Evolutionary conservation across 1,284 basidiomycete genomes (phyloP).

Genomic region (Tilletia setariae): DNA sequence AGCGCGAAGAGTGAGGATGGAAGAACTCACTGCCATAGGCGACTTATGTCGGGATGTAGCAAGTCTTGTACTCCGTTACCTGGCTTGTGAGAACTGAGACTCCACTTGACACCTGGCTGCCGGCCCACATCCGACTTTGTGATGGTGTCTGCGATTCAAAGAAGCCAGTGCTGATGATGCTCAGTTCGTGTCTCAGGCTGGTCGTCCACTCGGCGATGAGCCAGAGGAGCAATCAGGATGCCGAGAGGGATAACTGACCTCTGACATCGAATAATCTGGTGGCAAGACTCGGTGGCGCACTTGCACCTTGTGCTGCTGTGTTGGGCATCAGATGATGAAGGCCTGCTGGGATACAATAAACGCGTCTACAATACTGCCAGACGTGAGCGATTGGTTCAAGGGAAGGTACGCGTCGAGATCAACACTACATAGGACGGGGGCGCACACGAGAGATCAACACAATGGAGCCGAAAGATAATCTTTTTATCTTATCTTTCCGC

Average conservation of each 20-base stretch:
- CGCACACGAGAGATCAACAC: too few species aligned
- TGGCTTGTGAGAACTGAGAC: constrained; percentile 94
- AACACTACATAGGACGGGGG: too few species aligned
- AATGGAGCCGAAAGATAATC: too few species aligned
- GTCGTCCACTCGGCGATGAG: too few species aligned
- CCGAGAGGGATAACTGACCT: neutral
- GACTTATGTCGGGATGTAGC: constrained; percentile 79
- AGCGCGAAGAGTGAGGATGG: neutral
- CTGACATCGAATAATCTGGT: constrained; percentile 10
- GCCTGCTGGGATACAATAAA: too few species aligned
- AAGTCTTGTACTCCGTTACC: constrained; percentile 92
- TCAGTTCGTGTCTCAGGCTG: neutral
- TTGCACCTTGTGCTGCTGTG: too few species aligned
- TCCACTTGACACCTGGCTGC: constrained; percentile 71
- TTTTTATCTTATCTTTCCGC: too few species aligned
- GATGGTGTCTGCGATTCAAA: constrained; percentile 30
- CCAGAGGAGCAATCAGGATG: too few species aligned
- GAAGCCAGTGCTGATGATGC: neutral
- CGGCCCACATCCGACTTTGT: constrained; percentile 48
- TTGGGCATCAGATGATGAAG: too few species aligned
- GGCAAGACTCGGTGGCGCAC: neutral
- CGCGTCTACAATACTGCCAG: too few species aligned
- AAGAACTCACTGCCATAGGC: constrained; percentile 90
- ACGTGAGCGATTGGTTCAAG: too few species aligned
- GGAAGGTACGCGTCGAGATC: too few species aligned